These are phyloP conservation scores for Plantago lanceolata DNA, from an alignment of 305 asterid species.

Conservation along the genomic window DNA sequence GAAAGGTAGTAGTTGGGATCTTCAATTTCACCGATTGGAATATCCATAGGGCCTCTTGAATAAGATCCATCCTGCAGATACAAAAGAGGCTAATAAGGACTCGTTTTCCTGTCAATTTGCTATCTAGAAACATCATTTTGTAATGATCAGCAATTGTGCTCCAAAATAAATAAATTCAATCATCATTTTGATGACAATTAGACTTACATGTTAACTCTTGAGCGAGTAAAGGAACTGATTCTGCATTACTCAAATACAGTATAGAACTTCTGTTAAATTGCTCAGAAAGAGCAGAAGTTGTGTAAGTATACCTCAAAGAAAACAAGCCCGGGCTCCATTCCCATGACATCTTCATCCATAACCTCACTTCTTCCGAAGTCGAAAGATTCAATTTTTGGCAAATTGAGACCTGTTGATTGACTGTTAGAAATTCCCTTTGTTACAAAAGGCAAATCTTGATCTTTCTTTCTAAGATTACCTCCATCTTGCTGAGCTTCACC, in stretches of 20 bases:
- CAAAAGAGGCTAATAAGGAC: slow-evolving; percentile 17
- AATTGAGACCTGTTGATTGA: slow-evolving; percentile 27
- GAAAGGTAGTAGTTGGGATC: slow-evolving; percentile 70
- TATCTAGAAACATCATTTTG: slow-evolving; percentile 7
- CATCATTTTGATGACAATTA: not conserved
- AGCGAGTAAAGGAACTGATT: slow-evolving; percentile 14
- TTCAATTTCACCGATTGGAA: slow-evolving; percentile 63
- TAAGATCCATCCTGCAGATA: slow-evolving; percentile 93
- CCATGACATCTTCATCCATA: slow-evolving; percentile 97
- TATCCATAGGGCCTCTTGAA: slow-evolving; percentile 94
- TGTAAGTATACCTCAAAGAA: slow-evolving; percentile 76
- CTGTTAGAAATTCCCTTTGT: slow-evolving; percentile 27
- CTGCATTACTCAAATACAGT: not conserved
- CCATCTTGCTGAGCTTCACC: slow-evolving; percentile 59
- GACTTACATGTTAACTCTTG: not conserved
- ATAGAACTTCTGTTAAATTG: not conserved
- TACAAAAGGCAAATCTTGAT: slow-evolving; percentile 29
- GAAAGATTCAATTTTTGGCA: slow-evolving; percentile 76
- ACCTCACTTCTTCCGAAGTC: slow-evolving; percentile 72
- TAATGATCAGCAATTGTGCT: not conserved
- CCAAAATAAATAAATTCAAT: not conserved
- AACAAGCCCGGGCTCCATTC: slow-evolving; percentile 88
- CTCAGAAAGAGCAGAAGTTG: not conserved
- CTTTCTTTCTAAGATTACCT: slow-evolving; percentile 28
- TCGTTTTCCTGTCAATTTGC: slow-evolving; percentile 16